Conservation (phyloP, 257 asterid species). For the Fraxinus excelsior region DNA sequence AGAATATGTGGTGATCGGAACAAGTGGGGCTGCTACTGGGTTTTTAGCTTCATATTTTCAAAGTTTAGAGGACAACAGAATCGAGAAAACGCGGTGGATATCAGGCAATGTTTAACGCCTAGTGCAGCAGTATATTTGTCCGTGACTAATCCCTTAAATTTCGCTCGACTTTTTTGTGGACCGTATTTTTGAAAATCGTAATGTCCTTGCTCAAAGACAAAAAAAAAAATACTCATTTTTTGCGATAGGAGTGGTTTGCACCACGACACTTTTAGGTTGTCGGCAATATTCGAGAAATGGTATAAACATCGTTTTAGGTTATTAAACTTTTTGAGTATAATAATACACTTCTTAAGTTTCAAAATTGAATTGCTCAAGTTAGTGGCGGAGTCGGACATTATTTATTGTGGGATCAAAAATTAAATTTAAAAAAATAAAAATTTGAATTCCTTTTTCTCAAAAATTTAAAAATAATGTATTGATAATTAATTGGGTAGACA, state of each 20-base stretch:
- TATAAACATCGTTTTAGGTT: too few species aligned
- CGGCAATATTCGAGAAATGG: not conserved
- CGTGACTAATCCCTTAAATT: slow-evolving; percentile 37
- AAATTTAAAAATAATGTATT: too few species aligned
- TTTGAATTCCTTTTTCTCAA: too few species aligned
- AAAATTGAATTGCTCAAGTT: too few species aligned
- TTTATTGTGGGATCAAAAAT: too few species aligned
- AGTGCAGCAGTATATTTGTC: slow-evolving; percentile 26
- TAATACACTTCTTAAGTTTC: too few species aligned
- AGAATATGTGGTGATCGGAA: not conserved
- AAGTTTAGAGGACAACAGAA: slow-evolving; percentile 13
- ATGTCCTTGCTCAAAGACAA: slow-evolving; percentile 8
- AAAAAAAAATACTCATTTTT: too few species aligned
- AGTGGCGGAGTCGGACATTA: too few species aligned
- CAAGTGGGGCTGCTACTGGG: slow-evolving; percentile 26
- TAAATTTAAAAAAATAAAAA: too few species aligned
- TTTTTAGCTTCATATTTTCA: slow-evolving; percentile 12
- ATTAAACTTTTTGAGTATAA: too few species aligned
- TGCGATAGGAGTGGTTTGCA: too few species aligned
- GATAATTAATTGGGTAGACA: too few species aligned
- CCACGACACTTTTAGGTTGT: not conserved
- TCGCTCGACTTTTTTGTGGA: not conserved
- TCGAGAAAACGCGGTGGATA: slow-evolving; percentile 11
- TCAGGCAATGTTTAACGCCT: slow-evolving; percentile 23
- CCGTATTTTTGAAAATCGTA: not conserved